phyloP scores from a whole-genome alignment of 2,329 filamentous ascomycete species.

The Thermochaetoides dissita region DNA sequence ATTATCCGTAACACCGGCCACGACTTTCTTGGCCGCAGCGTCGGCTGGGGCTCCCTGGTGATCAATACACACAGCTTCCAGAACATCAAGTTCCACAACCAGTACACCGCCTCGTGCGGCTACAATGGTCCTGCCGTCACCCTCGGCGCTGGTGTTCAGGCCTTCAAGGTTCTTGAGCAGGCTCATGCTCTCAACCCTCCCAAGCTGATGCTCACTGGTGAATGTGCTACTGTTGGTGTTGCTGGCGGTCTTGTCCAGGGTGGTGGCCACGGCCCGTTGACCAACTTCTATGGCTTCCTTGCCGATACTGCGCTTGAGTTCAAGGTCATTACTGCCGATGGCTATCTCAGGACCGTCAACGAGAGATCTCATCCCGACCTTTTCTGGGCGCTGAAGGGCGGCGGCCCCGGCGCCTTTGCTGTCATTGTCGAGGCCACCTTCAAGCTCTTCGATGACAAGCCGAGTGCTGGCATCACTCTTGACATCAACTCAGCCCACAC shows the following conservation, averaged over 20 bases:
- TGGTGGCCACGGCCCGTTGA: constrained; percentile 38
- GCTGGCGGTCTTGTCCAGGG: constrained; percentile 48
- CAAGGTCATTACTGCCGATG: constrained; percentile 33
- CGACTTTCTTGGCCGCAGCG: constrained; percentile 44
- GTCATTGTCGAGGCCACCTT: constrained; percentile 35
- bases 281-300: constrained; percentile 28
- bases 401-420: constrained; percentile 38
- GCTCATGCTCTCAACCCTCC: constrained; percentile 24
- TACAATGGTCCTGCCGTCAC: constrained; percentile 37
- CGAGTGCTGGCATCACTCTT: constrained; percentile 27
- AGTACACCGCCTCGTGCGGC: constrained; percentile 18
- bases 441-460: constrained; percentile 34
- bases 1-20: constrained; percentile 45
- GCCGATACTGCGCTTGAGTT: constrained; percentile 37
- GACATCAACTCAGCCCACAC: constrained; percentile 25
- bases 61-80: constrained; percentile 45
- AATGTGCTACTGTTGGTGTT: constrained; percentile 42
- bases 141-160: constrained; percentile 38
- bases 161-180: constrained; percentile 27
- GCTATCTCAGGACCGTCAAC: constrained; percentile 27
- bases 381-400: constrained; percentile 42
- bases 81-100: constrained; percentile 27
- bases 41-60: constrained; percentile 43
- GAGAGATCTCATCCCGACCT: constrained; percentile 32
- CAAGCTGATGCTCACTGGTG: constrained; percentile 35